These are phyloP conservation scores for Heracleum sosnowskyi DNA, from an alignment of 129 eudicot species.

Conservation along the genomic window DNA sequence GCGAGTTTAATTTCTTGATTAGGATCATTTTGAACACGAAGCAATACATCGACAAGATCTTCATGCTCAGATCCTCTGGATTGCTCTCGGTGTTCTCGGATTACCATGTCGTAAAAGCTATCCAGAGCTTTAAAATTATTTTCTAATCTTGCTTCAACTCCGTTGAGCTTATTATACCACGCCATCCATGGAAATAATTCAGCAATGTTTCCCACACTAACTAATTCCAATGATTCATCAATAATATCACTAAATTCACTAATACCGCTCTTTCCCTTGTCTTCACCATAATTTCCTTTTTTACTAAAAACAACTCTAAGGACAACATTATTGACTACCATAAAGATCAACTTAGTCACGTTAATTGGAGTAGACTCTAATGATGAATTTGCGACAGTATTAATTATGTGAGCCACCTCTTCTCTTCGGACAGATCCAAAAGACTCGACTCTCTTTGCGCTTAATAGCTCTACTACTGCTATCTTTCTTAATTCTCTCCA, in stretches of 20 bases:
- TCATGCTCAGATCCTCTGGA: background rate
- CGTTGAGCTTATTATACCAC: constrained; percentile 22
- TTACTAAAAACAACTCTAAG: constrained; percentile 7
- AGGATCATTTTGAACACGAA: background rate
- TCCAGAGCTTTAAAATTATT: constrained; percentile 27
- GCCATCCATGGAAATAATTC: constrained; percentile 23
- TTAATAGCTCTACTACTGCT: constrained; percentile 13
- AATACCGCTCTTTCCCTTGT: background rate
- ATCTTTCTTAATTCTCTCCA: constrained; percentile 36
- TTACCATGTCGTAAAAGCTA: constrained; percentile 14
- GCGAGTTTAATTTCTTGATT: background rate
- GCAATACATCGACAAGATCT: background rate
- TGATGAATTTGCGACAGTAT: background rate
- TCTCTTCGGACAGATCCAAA: background rate
- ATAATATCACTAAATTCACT: background rate
- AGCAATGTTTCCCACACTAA: background rate
- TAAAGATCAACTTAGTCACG: background rate
- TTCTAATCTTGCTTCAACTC: constrained; percentile 20
- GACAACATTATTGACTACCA: background rate
- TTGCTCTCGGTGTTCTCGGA: constrained; percentile 17
- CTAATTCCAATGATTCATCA: background rate
- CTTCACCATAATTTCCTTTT: constrained; percentile 12
- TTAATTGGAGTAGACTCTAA: background rate
- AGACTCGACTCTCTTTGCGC: constrained; percentile 9
- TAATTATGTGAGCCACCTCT: background rate